These are phyloP conservation scores for Xylaria hypoxylon DNA, from an alignment of 2,329 filamentous ascomycete species.

Conservation along the genomic window DNA sequence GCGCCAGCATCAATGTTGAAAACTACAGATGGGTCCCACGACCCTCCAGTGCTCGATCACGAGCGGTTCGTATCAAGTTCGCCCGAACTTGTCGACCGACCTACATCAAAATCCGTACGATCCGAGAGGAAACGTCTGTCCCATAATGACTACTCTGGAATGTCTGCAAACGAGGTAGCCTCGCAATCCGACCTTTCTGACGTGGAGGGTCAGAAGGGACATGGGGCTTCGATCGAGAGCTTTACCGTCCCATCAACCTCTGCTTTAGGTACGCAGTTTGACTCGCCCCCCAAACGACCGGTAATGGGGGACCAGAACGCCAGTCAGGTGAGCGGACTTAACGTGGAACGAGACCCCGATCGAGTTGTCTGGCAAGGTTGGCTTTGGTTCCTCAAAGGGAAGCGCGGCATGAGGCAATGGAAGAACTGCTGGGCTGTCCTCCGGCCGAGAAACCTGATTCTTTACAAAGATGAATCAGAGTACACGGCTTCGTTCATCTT, in stretches of 20 bases:
- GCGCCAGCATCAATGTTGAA: slow-evolving; percentile 47
- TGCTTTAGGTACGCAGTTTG: slow-evolving; percentile 48
- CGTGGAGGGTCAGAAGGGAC: slow-evolving; percentile 62
- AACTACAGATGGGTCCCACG: slow-evolving; percentile 42
- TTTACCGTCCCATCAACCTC: slow-evolving; percentile 57
- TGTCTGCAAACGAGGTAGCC: slow-evolving; percentile 74
- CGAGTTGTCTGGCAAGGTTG: slow-evolving; percentile 95
- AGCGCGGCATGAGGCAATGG: slow-evolving; percentile 88
- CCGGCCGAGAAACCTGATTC: slow-evolving; percentile 82
- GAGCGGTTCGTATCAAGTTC: slow-evolving; percentile 68
- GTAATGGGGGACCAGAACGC: slow-evolving; percentile 62
- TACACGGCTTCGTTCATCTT: slow-evolving; percentile 88
- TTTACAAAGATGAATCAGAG: slow-evolving; percentile 94
- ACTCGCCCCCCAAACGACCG: slow-evolving; percentile 49
- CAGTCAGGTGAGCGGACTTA: slow-evolving; percentile 71
- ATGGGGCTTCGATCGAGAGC: slow-evolving; percentile 65
- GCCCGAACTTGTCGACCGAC: slow-evolving; percentile 66
- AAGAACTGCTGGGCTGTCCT: slow-evolving; percentile 95
- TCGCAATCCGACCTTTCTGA: slow-evolving; percentile 93
- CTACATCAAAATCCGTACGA: slow-evolving; percentile 51
- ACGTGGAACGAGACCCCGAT: slow-evolving; percentile 76
- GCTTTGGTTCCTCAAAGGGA: slow-evolving; percentile 85
- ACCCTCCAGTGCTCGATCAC: slow-evolving; percentile 46
- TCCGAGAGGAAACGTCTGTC: slow-evolving; percentile 64
- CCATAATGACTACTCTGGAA: slow-evolving; percentile 73